A percentile compares a stretch with the other conserved stretches of the same genome.
phyloP scores from a whole-genome alignment of 1,284 basidiomycete genomes.

The Marasmius sp. region DNA sequence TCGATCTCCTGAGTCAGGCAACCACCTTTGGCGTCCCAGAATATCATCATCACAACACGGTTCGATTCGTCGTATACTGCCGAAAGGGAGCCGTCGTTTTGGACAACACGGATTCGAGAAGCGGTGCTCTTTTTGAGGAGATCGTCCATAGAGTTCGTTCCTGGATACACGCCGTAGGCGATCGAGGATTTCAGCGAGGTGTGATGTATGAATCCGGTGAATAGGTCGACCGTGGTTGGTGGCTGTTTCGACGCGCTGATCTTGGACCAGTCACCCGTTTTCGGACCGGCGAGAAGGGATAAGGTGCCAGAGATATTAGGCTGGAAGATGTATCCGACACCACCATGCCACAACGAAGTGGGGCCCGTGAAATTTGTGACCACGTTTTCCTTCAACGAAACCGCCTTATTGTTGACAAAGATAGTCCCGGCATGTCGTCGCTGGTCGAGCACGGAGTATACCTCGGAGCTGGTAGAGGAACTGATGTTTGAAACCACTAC shows the following conservation, averaged over 20 bases:
- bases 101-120: constrained; percentile 35
- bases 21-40: constrained; percentile 36
- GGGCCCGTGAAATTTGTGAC: constrained; percentile 15
- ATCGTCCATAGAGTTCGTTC: constrained; percentile 24
- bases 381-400: neutral
- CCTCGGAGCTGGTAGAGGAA: constrained; percentile 43
- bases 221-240: constrained; percentile 53
- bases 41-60: constrained; percentile 41
- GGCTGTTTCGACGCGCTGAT: constrained; percentile 62
- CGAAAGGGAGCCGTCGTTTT: constrained; percentile 42
- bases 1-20: neutral
- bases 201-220: constrained; percentile 61
- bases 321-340: constrained; percentile 52
- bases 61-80: constrained; percentile 40
- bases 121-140: constrained; percentile 31
- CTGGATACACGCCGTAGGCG: constrained; percentile 59
- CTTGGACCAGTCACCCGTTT: constrained; percentile 57
- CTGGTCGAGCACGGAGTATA: constrained; percentile 69
- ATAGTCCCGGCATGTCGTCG: constrained; percentile 45
- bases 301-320: constrained; percentile 30
- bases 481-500: constrained; percentile 56
- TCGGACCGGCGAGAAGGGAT: constrained; percentile 44
- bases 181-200: constrained; percentile 28
- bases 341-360: constrained; percentile 55
- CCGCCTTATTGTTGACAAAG: constrained; percentile 38